These are phyloP conservation scores for Talaromyces sp. DNA, from an alignment of 2,329 filamentous ascomycete genomes.

Conservation along the genomic window DNA sequence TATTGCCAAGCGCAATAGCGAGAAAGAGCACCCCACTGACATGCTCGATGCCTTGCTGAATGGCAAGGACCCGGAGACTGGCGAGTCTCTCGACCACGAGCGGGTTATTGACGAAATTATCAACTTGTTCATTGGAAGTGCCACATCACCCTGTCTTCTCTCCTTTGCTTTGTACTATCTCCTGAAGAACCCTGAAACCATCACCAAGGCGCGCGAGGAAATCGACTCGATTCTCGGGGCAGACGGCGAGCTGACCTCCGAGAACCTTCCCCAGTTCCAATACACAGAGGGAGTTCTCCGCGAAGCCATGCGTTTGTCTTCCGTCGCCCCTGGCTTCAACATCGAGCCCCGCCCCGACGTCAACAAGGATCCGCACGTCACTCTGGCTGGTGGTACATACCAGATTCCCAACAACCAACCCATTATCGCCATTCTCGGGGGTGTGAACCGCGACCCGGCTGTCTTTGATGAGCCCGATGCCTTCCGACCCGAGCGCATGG, in stretches of 20 bases:
- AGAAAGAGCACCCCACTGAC: slow-evolving; percentile 54
- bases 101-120: slow-evolving; percentile 65
- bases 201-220: slow-evolving; percentile 60
- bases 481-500: slow-evolving; percentile 68
- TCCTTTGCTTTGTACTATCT: slow-evolving; percentile 63
- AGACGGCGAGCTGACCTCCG: slow-evolving; percentile 42
- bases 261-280: slow-evolving; percentile 57
- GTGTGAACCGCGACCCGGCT: slow-evolving; percentile 57
- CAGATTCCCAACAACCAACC: slow-evolving; percentile 49
- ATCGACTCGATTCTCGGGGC: slow-evolving; percentile 61
- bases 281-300: slow-evolving; percentile 63
- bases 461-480: slow-evolving; percentile 60
- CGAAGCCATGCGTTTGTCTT: slow-evolving; percentile 59
- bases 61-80: slow-evolving; percentile 57
- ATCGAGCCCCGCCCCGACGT: slow-evolving; percentile 48
- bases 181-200: slow-evolving; percentile 56
- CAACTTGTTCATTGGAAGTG: slow-evolving; percentile 60
- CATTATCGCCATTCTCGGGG: slow-evolving; percentile 49
- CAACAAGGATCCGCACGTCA: slow-evolving; percentile 34
- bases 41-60: slow-evolving; percentile 57
- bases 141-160: slow-evolving; percentile 64
- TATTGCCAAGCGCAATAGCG: slow-evolving; percentile 51
- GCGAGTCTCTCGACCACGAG: slow-evolving; percentile 51
- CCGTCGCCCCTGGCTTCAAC: slow-evolving; percentile 55
- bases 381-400: slow-evolving; percentile 58